phyloP scores from a whole-genome alignment of 2,329 filamentous ascomycete species.

The Sporothrix pseudoabietina region DNA sequence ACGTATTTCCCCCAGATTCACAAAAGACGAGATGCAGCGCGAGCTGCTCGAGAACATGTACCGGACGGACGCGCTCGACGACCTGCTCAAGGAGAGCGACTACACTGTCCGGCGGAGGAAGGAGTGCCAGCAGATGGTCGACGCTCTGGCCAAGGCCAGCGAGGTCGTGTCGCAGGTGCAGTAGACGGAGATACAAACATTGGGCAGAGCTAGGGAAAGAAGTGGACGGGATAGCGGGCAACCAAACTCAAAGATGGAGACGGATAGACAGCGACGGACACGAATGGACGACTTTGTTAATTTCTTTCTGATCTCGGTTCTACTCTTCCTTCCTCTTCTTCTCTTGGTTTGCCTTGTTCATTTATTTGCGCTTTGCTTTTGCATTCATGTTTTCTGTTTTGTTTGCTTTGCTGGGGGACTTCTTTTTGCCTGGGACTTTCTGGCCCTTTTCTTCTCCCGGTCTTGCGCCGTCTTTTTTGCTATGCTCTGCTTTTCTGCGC shows the following conservation, averaged over 20 bases:
- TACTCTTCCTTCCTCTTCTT: neutral
- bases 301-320: neutral
- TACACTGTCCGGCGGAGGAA: conserved; percentile 94
- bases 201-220: neutral
- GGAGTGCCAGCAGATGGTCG: conserved; percentile 99
- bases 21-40: conserved; percentile 97
- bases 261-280: conserved; percentile 14
- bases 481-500: neutral
- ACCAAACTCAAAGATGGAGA: neutral
- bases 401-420: neutral
- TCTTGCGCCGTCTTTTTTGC: neutral
- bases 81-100: conserved; percentile 95
- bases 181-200: conserved; percentile 42
- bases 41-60: conserved; percentile 98
- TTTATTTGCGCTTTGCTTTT: neutral
- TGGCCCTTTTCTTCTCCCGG: neutral
- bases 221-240: neutral
- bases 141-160: conserved; percentile 82
- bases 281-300: conserved; percentile 14
- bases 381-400: neutral
- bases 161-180: conserved; percentile 90
- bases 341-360: neutral
- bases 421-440: neutral
- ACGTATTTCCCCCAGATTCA: conserved; percentile 58
- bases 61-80: conserved; percentile 83